phyloP scores from a whole-genome alignment of 1,139 yeast species.

The Kurtzmaniella quercitrusa region DNA sequence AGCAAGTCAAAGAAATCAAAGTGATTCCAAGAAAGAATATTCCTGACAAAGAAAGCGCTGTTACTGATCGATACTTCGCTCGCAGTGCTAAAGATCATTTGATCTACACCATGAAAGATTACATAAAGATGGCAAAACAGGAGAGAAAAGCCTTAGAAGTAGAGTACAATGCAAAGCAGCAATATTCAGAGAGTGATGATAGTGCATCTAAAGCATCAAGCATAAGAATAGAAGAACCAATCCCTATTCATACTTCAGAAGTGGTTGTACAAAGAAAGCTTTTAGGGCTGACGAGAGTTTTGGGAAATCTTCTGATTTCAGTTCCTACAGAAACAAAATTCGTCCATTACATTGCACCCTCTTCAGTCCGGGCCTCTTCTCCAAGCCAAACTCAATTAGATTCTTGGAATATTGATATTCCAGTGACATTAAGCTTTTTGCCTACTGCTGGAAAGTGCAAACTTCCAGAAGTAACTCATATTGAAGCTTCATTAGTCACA shows the following conservation, averaged over 20 bases:
- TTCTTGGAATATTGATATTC: constrained; percentile 28
- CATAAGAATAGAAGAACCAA: background rate
- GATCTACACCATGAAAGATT: background rate
- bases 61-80: constrained; percentile 10
- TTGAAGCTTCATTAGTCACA: constrained; percentile 29
- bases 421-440: constrained; percentile 19
- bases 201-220: background rate
- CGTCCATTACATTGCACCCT: constrained; percentile 32
- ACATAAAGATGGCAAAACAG: background rate
- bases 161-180: background rate
- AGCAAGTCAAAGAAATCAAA: constrained; percentile 24
- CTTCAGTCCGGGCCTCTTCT: constrained; percentile 14
- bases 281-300: background rate
- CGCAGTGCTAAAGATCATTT: background rate
- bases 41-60: constrained; percentile 17
- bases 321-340: constrained; percentile 25
- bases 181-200: background rate
- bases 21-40: constrained; percentile 18
- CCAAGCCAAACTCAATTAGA: constrained; percentile 10
- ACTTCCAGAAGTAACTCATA: constrained; percentile 26
- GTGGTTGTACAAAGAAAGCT: background rate
- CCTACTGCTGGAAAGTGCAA: constrained; percentile 9
- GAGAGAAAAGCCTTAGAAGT: background rate
- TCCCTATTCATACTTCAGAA: background rate
- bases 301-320: constrained; percentile 13